phyloP scores from a whole-genome alignment of 805 yeast species.

The Nakazawaea ishiwadae region DNA sequence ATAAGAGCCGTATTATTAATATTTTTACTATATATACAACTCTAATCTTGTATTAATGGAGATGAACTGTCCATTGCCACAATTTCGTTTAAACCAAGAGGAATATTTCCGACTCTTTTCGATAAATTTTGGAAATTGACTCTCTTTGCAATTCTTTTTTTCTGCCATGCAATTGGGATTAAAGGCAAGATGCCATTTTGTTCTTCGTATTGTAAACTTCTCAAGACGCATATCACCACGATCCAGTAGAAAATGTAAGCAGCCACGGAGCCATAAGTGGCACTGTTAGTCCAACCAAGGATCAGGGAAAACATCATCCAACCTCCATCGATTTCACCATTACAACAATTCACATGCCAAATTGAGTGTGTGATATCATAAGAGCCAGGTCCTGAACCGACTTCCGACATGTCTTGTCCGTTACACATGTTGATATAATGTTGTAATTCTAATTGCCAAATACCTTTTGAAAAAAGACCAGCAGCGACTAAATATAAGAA shows the following conservation, averaged over 20 bases:
- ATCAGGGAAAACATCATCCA: constrained; percentile 45
- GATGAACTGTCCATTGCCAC: background rate
- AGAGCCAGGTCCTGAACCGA: constrained; percentile 46
- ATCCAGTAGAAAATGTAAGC: constrained; percentile 36
- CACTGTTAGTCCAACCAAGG: constrained; percentile 89
- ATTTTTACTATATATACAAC: background rate
- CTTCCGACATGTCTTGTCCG: constrained; percentile 41
- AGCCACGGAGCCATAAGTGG: constrained; percentile 54
- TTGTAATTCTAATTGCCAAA: constrained; percentile 43
- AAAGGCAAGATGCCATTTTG: constrained; percentile 49
- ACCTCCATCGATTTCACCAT: constrained; percentile 41
- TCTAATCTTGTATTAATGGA: background rate
- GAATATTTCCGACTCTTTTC: constrained; percentile 14
- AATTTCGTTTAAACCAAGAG: background rate
- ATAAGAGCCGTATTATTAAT: background rate
- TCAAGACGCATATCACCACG: constrained; percentile 25
- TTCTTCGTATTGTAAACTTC: constrained; percentile 41
- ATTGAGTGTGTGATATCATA: constrained; percentile 39
- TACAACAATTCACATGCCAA: constrained; percentile 49
- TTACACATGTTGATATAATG: constrained; percentile 34
- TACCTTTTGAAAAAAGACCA: constrained; percentile 39
- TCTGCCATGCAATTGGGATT: constrained; percentile 54
- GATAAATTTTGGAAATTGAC: constrained; percentile 19
- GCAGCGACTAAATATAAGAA: constrained; percentile 42
- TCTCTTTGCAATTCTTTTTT: constrained; percentile 40